A percentile compares a stretch with the other conserved stretches of the same genome.
These are phyloP conservation scores for Aristolochia contorta DNA, from an alignment of 164 flowering plant species.

Conservation along the genomic window DNA sequence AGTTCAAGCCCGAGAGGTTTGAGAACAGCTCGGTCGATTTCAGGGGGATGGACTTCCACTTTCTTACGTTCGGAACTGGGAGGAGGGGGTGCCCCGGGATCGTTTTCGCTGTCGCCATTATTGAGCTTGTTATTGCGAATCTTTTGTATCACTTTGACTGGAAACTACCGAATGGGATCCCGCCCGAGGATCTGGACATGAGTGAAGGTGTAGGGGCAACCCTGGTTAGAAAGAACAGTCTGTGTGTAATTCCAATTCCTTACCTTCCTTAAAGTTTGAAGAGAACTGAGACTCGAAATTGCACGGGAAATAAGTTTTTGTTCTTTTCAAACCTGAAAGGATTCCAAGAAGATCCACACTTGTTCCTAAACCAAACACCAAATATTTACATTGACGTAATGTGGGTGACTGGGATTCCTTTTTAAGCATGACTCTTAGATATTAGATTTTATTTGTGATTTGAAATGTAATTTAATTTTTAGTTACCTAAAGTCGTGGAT, in stretches of 20 bases:
- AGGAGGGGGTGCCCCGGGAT: slow-evolving; percentile 24
- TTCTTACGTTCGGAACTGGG: slow-evolving; percentile 18
- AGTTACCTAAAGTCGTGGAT: too few species aligned
- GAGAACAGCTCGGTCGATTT: slow-evolving; percentile 12
- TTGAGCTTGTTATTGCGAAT: slow-evolving; percentile 2
- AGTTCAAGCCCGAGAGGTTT: slow-evolving; percentile 35
- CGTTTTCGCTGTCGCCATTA: slow-evolving; percentile 5
- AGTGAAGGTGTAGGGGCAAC: background rate
- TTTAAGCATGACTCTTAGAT: too few species aligned
- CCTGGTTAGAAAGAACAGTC: background rate
- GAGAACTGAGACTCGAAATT: too few species aligned
- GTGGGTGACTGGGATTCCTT: too few species aligned
- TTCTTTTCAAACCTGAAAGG: too few species aligned
- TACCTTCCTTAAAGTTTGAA: too few species aligned
- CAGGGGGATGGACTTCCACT: slow-evolving; percentile 21
- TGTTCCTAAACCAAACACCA: too few species aligned
- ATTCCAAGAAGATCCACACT: too few species aligned
- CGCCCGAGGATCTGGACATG: slow-evolving; percentile 6
- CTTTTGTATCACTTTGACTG: slow-evolving; percentile 8
- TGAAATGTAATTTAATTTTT: too few species aligned
- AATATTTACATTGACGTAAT: too few species aligned
- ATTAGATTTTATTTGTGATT: too few species aligned
- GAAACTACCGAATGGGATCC: slow-evolving; percentile 4
- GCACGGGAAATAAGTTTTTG: too few species aligned
- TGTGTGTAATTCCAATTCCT: slow-evolving; percentile 1